Base-by-base conservation (phyloP, 2,329 filamentous ascomycete genomes). In the Phaeophleospora eucalypticola region DNA sequence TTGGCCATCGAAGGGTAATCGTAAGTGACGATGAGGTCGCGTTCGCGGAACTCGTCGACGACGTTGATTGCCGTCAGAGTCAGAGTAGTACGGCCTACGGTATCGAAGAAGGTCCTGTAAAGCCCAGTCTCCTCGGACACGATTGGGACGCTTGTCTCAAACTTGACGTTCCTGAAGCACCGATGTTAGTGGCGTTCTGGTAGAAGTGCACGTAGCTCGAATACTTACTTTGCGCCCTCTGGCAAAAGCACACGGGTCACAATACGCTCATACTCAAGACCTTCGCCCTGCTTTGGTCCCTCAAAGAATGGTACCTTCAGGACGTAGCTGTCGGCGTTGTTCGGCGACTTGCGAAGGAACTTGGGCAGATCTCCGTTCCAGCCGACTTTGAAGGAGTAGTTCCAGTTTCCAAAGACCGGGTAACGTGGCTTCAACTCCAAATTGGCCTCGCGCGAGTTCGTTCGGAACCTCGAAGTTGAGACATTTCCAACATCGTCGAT, bases 381-480 rank as follows among this genome's bases (percentile, higher is more conserved):
- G 58, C 93, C 93, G 47, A 97, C 83, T 49, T 86, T 88, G 75
- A 97, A 98, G 56, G 87, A 93, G 71, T 96, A 97, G 70, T 95
- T 95, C 93, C 93, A 98, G 51, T 88, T 89, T 50, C 93, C 93
- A 62, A 96, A 98, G 18, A 98, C 69, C n/a, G 93, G 93, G 69
- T 95, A 98, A 43, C 93, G 82, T 16, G 93, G 93, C 76, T 90
- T 93, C 53, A 96, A 77, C 69, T 96, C 90, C 20, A 98, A 79
- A 35, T 85, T 73, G n/a, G 87, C 85, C 38, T 69, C 66, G 12
- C 61, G 51, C 35, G 78, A 80, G 65, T 81, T 87, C 57, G 77
- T 82, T 52, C 90, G 80, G 78, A 95, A 98, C 53, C 80, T 81
- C 46, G 89, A 95, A 1, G 93, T 98, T 20, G 90, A 95, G 21